These are phyloP conservation scores for Carex cristatella DNA, from an alignment of 176 grass and related monocot genomes.

Conservation along the genomic window DNA sequence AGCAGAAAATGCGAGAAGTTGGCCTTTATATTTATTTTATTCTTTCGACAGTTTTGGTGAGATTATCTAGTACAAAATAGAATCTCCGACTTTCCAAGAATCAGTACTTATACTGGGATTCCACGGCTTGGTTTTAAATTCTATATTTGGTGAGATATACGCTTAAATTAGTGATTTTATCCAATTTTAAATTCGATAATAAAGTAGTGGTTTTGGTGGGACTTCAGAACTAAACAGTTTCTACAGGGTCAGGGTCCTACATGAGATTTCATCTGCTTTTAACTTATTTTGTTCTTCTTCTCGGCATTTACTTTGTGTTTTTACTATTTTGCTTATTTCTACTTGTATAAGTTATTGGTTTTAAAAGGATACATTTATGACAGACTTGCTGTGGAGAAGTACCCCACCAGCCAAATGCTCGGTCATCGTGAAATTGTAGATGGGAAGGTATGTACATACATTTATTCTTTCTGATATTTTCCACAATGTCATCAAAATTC, in stretches of 20 bases:
- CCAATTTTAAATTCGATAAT: background rate
- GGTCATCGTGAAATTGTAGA: conserved; percentile 56
- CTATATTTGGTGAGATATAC: background rate
- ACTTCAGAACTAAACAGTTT: background rate
- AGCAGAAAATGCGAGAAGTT: background rate
- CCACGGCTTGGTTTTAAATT: background rate
- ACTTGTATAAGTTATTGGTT: background rate
- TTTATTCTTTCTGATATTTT: conserved; percentile 3
- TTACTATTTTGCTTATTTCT: background rate
- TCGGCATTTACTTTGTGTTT: background rate
- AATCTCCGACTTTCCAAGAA: background rate
- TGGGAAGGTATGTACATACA: conserved; percentile 37
- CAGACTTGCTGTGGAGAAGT: conserved; percentile 67
- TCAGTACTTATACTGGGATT: background rate
- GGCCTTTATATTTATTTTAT: background rate
- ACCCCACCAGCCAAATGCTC: conserved; percentile 44
- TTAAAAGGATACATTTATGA: background rate
- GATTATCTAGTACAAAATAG: background rate
- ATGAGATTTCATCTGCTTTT: conserved; percentile 7
- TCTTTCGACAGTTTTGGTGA: background rate
- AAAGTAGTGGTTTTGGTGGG: background rate
- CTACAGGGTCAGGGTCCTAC: background rate
- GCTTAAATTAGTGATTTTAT: background rate
- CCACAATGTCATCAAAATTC: background rate
- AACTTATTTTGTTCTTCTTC: background rate